Evolutionary conservation across 805 yeast genomes (phyloP).

Genomic region (Candida suzukii): DNA sequence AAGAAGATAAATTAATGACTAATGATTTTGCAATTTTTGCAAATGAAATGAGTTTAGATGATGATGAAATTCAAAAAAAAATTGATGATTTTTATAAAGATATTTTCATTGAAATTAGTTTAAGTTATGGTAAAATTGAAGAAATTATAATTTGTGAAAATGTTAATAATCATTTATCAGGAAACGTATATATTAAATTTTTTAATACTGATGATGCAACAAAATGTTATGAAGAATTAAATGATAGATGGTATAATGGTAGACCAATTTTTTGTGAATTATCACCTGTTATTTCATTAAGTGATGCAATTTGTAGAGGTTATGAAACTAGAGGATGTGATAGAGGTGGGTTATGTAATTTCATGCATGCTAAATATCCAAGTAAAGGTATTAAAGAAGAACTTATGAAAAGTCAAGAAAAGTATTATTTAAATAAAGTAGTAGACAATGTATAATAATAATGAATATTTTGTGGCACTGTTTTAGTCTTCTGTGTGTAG

Average conservation of each 20-base stretch:
- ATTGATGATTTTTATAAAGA: constrained; percentile 67
- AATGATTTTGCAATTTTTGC: background rate
- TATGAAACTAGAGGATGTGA: constrained; percentile 57
- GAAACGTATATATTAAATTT: constrained; percentile 76
- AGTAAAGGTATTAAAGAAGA: constrained; percentile 32
- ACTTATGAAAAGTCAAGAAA: constrained; percentile 33
- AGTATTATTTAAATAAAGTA: constrained; percentile 9
- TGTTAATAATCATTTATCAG: constrained; percentile 72
- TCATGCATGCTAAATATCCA: constrained; percentile 71
- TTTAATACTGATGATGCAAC: constrained; percentile 48
- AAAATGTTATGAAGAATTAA: constrained; percentile 52
- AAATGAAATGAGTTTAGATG: constrained; percentile 10
- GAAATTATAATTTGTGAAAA: constrained; percentile 77
- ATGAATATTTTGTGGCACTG: too few relatives aligned
- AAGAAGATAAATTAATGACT: background rate
- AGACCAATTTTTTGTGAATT: constrained; percentile 76
- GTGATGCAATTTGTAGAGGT: constrained; percentile 70
- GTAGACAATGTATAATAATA: background rate
- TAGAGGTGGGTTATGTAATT: constrained; percentile 83
- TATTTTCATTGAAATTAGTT: constrained; percentile 54
- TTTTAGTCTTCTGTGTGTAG: too few relatives aligned
- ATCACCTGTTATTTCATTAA: constrained; percentile 64
- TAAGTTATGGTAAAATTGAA: constrained; percentile 40
- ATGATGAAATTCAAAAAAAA: constrained; percentile 32
- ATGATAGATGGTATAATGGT: constrained; percentile 75